Conservation (phyloP, 441 rosid genomes). For the Iberis amara region DNA sequence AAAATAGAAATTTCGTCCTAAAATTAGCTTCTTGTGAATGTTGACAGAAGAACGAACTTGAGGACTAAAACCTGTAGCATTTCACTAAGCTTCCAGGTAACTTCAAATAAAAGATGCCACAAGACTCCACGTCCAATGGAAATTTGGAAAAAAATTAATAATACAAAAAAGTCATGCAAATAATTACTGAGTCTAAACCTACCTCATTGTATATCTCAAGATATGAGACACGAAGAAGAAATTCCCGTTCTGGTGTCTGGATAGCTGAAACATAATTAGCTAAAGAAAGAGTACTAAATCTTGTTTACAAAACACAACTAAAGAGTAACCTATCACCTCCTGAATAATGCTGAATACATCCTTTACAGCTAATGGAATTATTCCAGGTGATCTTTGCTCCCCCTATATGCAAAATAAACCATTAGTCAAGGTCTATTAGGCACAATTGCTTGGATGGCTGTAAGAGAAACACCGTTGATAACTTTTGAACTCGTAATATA, state of each 20-base stretch:
- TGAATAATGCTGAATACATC: constrained; percentile 96
- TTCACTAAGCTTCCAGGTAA: constrained; percentile 19
- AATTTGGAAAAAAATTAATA: constrained; percentile 13
- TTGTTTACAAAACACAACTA: constrained; percentile 19
- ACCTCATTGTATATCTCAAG: constrained; percentile 98
- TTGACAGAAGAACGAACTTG: background rate
- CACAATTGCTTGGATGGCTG: constrained; percentile 12
- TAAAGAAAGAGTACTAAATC: constrained; percentile 26
- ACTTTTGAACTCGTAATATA: constrained; percentile 9
- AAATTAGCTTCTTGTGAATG: constrained; percentile 1
- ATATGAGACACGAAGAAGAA: constrained; percentile 95
- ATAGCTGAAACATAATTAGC: constrained; percentile 34
- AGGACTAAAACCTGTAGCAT: constrained; percentile 16
- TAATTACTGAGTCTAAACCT: constrained; percentile 25
- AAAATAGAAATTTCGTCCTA: constrained; percentile 1
- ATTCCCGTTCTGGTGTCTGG: constrained; percentile 95
- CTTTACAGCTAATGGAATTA: constrained; percentile 91
- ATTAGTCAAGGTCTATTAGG: constrained; percentile 17
- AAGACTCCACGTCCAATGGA: constrained; percentile 17
- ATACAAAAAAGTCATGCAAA: constrained; percentile 10
- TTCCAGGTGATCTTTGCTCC: constrained; percentile 99
- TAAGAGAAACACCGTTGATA: constrained; percentile 8
- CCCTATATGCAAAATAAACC: constrained; percentile 54
- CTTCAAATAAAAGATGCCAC: constrained; percentile 2
- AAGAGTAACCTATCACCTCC: constrained; percentile 62